phyloP scores from a whole-genome alignment of 176 grass and related monocot genomes.

The Carex cristatella region DNA sequence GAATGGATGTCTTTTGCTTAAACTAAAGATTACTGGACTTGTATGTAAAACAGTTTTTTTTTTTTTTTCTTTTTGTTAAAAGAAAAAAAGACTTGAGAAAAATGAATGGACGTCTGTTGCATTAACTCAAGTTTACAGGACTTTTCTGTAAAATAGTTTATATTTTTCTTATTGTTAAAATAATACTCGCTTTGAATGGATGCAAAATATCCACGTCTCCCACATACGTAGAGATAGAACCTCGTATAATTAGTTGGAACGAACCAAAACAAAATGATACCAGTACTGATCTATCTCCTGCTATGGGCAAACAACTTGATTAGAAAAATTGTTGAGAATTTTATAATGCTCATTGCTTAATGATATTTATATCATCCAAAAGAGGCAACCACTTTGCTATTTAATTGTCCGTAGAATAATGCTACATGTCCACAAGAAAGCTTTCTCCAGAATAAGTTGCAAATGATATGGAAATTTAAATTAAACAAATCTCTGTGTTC shows the following conservation, averaged over 20 bases:
- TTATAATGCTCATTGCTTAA: not conserved
- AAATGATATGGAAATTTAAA: not conserved
- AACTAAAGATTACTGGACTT: too few relatives aligned
- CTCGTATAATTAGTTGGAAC: slow-evolving; percentile 47
- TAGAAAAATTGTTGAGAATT: not conserved
- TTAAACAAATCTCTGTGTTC: not conserved
- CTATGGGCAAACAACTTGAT: slow-evolving; percentile 4
- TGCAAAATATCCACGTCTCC: slow-evolving; percentile 42
- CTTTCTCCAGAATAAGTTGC: not conserved
- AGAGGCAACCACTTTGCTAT: not conserved
- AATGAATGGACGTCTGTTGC: not conserved
- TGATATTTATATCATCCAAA: not conserved
- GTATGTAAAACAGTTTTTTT: too few relatives aligned
- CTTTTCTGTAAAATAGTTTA: not conserved
- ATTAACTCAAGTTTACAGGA: not conserved
- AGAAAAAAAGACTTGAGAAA: not conserved
- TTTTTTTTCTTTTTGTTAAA: too few relatives aligned
- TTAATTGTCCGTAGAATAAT: not conserved
- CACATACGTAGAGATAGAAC: slow-evolving; percentile 26
- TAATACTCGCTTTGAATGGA: slow-evolving; percentile 46
- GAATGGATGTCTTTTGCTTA: too few relatives aligned
- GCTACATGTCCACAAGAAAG: not conserved
- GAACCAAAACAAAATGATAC: not conserved
- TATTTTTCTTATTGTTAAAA: not conserved
- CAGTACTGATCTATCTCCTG: not conserved